Evolutionary conservation across 352 stramenopile species (phyloP).

Genomic region (Peronosclerospora sorghi): DNA sequence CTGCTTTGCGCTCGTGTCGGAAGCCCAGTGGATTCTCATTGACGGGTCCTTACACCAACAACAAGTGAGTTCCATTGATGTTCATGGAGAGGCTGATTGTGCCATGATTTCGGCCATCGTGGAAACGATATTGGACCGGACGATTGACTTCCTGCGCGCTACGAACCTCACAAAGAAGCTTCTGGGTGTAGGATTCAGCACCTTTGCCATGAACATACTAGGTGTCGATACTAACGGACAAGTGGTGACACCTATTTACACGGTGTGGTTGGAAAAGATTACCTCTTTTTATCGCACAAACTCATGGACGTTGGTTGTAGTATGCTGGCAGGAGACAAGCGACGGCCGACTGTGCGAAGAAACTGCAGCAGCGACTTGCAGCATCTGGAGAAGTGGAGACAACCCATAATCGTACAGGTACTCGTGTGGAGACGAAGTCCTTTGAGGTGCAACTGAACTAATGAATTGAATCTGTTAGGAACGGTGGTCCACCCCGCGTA

Average conservation of each 20-base stretch:
- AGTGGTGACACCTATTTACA: constrained; percentile 68
- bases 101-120: constrained; percentile 29
- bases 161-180: constrained; percentile 33
- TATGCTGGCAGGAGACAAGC: constrained; percentile 46
- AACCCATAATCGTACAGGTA: constrained; percentile 59
- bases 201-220: constrained; percentile 91
- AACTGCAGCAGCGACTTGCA: constrained; percentile 34
- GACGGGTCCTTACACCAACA: constrained; percentile 57
- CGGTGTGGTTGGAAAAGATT: constrained; percentile 19
- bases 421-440: not conserved
- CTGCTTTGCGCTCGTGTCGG: constrained; percentile 56
- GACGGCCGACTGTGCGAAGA: constrained; percentile 35
- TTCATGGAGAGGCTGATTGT: constrained; percentile 48
- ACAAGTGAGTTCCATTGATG: constrained; percentile 32
- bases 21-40: constrained; percentile 48
- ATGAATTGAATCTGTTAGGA: constrained; percentile 8
- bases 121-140: constrained; percentile 38
- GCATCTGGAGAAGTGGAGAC: constrained; percentile 34
- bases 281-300: not conserved
- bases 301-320: constrained; percentile 16
- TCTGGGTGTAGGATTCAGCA: constrained; percentile 83
- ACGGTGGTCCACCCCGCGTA: constrained; percentile 85
- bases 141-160: constrained; percentile 39
- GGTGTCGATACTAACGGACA: constrained; percentile 65
- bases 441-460: not conserved